phyloP scores from a whole-genome alignment of 169 alveolate species.

The Cryptosporidium felis region DNA sequence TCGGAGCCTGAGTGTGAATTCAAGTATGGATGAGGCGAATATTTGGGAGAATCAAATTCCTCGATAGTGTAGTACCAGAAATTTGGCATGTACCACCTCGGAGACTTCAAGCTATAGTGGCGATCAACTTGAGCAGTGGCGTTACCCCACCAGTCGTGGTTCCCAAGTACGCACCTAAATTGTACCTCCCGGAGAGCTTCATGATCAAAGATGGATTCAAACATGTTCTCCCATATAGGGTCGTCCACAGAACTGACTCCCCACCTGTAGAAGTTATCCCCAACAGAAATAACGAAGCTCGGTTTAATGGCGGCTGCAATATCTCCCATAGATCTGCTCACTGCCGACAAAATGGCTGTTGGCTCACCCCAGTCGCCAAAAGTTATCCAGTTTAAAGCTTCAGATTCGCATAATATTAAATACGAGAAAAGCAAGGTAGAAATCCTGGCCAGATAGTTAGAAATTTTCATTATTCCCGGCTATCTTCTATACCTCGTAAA shows the following conservation, averaged over 20 bases:
- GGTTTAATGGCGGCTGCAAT: conserved; percentile 32
- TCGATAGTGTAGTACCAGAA: conserved; percentile 86
- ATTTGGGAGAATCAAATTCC: conserved; percentile 43
- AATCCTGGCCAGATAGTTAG: too few species aligned
- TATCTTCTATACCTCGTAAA: too few species aligned
- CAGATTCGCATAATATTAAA: background rate
- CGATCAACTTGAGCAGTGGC: conserved; percentile 68
- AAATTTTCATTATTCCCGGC: too few species aligned
- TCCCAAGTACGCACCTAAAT: conserved; percentile 66
- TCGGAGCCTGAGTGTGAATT: background rate
- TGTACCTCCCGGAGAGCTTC: conserved; percentile 37
- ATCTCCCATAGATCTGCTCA: conserved; percentile 63
- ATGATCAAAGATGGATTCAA: conserved; percentile 42
- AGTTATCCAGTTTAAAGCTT: conserved; percentile 49
- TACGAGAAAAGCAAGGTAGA: too few species aligned
- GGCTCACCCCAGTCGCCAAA: conserved; percentile 72
- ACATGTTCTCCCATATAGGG: conserved; percentile 64
- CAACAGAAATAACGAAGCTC: conserved; percentile 34
- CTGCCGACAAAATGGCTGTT: conserved; percentile 47
- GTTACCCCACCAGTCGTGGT: conserved; percentile 72
- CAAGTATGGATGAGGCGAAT: conserved; percentile 73
- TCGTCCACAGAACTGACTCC: conserved; percentile 69
- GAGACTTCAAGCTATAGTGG: conserved; percentile 72
- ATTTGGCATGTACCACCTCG: conserved; percentile 90
- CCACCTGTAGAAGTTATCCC: conserved; percentile 68